Evolutionary conservation across 2,329 filamentous ascomycete species (phyloP).

Genomic region (Hypoxylon sp.): DNA sequence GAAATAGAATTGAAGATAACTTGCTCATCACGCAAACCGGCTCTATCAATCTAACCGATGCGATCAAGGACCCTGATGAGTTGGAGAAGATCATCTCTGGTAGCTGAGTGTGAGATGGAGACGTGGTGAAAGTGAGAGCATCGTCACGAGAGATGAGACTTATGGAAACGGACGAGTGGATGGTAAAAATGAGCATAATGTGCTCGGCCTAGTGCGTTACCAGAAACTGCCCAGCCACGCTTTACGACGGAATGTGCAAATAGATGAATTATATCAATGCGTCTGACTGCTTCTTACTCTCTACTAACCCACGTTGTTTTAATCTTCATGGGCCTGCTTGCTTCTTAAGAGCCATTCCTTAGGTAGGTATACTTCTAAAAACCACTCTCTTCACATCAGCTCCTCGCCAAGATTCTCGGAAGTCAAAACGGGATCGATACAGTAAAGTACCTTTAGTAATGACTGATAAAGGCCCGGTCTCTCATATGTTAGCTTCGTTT

Average conservation of each 20-base stretch:
- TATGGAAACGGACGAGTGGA: background rate
- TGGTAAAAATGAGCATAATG: background rate
- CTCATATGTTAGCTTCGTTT: conserved; percentile 9
- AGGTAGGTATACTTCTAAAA: too few species aligned
- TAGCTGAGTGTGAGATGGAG: conserved; percentile 19
- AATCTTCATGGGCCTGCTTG: background rate
- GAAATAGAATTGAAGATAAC: conserved; percentile 74
- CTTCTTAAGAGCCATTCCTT: too few species aligned
- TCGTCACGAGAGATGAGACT: background rate
- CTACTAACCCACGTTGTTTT: background rate
- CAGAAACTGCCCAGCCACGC: background rate
- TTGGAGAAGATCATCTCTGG: conserved; percentile 69
- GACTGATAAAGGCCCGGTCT: too few species aligned
- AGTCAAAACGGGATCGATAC: background rate
- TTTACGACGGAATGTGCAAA: conserved; percentile 6
- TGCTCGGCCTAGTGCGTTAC: background rate
- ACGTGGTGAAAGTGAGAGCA: background rate
- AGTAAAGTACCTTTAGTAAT: background rate
- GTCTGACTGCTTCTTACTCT: background rate
- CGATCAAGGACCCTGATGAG: conserved; percentile 76
- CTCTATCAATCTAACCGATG: conserved; percentile 80
- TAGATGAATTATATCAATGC: background rate
- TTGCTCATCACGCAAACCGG: conserved; percentile 79
- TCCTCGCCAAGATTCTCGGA: background rate
- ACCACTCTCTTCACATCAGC: background rate